Evolutionary conservation across 139 green algal species (phyloP), one percentile per base, ranked within the genome.

Genomic region (Axilococcus clingmanii): DNA sequence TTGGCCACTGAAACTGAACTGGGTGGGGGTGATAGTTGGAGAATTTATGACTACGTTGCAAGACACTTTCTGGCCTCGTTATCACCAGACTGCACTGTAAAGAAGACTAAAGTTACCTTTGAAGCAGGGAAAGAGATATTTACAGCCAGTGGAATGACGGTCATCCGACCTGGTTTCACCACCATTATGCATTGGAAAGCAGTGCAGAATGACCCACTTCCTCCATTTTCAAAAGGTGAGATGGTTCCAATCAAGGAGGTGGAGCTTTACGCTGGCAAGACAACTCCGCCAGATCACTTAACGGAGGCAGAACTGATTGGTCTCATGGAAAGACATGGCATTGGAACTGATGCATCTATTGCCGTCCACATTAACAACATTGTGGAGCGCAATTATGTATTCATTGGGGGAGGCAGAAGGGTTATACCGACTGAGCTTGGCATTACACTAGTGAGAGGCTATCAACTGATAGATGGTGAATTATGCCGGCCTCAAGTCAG

Each of bases 281-380:
- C 80, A 25, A 68, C 51, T 1, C 68, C 83, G 1, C 81, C 83
- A 20, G 76, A 81, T 60, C 78, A 93, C 61, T 64, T 94, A n/a
- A 83, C 77, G 3, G 85, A 94, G 65, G 59, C 80, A 4, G 83
- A 94, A 55, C 71, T 94, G 5, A 94, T 94, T 36, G 75, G 59
- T 0, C 61, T 82, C 11, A 94, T 94, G 85, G 85, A 94, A 71
- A 81, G 84, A 63, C 65, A 91, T 58, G 80, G 83, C 24, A 94
- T 94, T 38, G 85, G 48, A 20, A 51, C 59, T 27, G 78, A 84
- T 54, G 78, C 78, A 6, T 75, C 63, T 23, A 86, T 86, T 41
- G 55, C 77, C 5, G 78, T 79, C 31, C 85, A 94, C 65, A 92
- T 94, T 74, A 88, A 89, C 58, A 88, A 94, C 72, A 84, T 94